phyloP scores from a whole-genome alignment of 129 eudicot species.

The Sambucus nigra region DNA sequence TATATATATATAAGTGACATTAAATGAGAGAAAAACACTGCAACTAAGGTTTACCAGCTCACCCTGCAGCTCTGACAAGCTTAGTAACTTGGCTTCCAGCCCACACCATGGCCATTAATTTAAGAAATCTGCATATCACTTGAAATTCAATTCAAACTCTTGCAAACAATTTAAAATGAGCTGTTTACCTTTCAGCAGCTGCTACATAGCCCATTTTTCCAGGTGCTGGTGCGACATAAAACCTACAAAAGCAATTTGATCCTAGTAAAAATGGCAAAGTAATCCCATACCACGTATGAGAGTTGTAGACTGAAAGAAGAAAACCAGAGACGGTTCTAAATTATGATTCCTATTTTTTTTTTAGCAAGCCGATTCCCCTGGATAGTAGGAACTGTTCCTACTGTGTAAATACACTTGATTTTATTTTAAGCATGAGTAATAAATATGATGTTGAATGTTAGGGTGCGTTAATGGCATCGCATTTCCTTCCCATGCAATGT shows the following conservation, averaged over 20 bases:
- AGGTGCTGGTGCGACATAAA: constrained; percentile 80
- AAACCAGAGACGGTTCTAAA: neutral
- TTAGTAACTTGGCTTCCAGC: constrained; percentile 99
- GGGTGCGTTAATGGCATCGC: too few relatives aligned
- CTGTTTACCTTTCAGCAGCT: constrained; percentile 61
- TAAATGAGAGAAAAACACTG: neutral
- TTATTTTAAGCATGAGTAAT: neutral
- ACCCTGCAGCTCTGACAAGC: constrained; percentile 86
- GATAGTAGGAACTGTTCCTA: too few relatives aligned
- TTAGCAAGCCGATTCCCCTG: neutral
- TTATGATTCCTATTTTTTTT: neutral
- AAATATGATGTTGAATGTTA: too few relatives aligned
- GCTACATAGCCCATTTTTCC: constrained; percentile 78
- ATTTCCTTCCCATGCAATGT: too few relatives aligned
- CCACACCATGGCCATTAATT: constrained; percentile 98
- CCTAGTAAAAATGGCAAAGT: constrained; percentile 3
- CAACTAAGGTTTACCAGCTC: constrained; percentile 21
- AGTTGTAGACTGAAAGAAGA: neutral
- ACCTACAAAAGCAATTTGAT: constrained; percentile 35
- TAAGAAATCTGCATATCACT: constrained; percentile 56
- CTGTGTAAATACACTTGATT: too few relatives aligned
- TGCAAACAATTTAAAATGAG: constrained; percentile 6
- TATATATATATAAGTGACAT: too few relatives aligned
- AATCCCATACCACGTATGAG: neutral
- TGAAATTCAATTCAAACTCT: constrained; percentile 7